A percentile compares a stretch with the other conserved stretches of the same genome.
These are phyloP conservation scores for Ceratobasidium sp. DNA, from an alignment of 1,284 basidiomycete genomes.

Conservation along the genomic window DNA sequence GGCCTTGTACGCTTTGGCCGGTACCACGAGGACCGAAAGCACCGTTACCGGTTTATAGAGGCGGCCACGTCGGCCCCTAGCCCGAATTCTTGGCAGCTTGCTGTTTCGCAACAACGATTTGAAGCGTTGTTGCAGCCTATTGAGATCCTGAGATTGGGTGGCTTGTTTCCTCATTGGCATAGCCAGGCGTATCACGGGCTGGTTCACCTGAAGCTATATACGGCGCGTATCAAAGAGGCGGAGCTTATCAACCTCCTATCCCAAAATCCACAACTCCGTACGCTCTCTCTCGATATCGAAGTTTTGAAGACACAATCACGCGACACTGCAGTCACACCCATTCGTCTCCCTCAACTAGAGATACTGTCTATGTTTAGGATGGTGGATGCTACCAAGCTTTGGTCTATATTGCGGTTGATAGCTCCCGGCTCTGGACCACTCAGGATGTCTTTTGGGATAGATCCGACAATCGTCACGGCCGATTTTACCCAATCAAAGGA, in stretches of 20 bases:
- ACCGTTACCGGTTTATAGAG: too few relatives aligned
- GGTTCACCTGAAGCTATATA: neutral
- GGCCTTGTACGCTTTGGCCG: neutral
- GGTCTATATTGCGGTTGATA: constrained; percentile 7
- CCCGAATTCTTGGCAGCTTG: neutral
- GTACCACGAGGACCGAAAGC: too few relatives aligned
- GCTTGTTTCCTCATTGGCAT: neutral
- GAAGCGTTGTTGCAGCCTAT: neutral
- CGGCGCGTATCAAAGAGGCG: neutral
- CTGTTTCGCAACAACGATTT: neutral
- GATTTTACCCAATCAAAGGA: neutral
- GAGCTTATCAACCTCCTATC: constrained; percentile 1
- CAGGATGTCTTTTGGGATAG: neutral
- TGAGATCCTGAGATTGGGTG: neutral
- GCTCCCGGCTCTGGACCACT: constrained; percentile 4
- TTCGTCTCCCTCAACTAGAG: neutral
- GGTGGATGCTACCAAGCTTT: neutral
- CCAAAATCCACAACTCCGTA: neutral
- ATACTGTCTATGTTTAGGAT: neutral
- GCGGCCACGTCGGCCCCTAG: neutral
- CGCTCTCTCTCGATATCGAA: neutral
- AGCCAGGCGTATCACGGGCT: constrained; percentile 10
- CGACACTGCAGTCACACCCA: neutral
- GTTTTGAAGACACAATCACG: neutral
- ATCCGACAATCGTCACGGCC: neutral